Evolutionary conservation across 2,329 filamentous ascomycete genomes (phyloP).

Genomic region (Cryphonectria radicalis): DNA sequence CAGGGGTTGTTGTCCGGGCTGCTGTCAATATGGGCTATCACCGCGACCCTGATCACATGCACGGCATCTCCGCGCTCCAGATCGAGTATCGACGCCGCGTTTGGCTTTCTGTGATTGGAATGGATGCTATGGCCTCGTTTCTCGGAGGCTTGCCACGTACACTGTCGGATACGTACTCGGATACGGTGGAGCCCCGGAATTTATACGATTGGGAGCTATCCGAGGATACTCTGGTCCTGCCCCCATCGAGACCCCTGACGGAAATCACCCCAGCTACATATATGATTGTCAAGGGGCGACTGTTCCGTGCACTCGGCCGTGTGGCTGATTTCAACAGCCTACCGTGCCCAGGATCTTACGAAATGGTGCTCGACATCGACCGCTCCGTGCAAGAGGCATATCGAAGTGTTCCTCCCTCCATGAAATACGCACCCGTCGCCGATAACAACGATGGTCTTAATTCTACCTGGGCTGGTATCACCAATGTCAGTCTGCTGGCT

Average conservation of each 20-base stretch:
- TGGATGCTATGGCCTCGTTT: conserved; percentile 57
- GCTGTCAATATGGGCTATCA: conserved; percentile 61
- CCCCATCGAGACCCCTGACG: neutral
- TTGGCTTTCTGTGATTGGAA: conserved; percentile 51
- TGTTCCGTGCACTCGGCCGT: conserved; percentile 53
- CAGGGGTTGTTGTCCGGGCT: conserved; percentile 53
- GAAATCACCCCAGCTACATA: conserved; percentile 51
- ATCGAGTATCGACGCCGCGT: conserved; percentile 47
- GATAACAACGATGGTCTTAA: too few species aligned
- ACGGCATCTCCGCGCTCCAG: conserved; percentile 48
- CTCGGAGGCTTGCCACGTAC: conserved; percentile 56
- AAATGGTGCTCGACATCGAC: neutral
- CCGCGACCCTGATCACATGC: conserved; percentile 46
- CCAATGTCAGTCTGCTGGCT: conserved; percentile 49
- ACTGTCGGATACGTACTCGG: conserved; percentile 50
- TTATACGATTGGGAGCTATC: conserved; percentile 58
- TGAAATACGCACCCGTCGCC: neutral
- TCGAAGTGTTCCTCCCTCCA: neutral
- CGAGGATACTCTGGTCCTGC: conserved; percentile 46
- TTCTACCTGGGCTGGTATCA: conserved; percentile 43
- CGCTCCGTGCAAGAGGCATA: neutral
- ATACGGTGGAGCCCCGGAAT: conserved; percentile 55
- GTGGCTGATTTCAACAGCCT: conserved; percentile 46
- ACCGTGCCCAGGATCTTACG: conserved; percentile 28
- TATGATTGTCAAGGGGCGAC: conserved; percentile 54